A percentile compares a stretch with the other conserved stretches of the same genome.
Conservation (phyloP, 2,329 filamentous ascomycete species). For the Intubia oerlemansii region DNA sequence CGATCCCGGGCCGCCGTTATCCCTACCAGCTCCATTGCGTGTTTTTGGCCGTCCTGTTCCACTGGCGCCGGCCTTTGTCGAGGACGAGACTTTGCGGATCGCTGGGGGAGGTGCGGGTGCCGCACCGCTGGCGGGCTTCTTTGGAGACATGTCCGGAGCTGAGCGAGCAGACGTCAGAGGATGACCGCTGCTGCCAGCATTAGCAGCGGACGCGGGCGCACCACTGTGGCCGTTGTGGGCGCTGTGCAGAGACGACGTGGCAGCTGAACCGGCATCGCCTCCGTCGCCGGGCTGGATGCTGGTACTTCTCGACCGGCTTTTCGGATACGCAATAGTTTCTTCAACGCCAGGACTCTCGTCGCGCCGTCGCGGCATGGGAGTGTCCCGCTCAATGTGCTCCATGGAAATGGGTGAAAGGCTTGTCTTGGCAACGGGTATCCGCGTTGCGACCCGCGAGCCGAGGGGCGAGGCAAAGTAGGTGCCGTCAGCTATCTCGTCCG, state of each 20-base stretch:
- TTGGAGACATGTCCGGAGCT: conserved; percentile 29
- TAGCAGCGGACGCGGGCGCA: too few relatives aligned
- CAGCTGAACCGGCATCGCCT: too few relatives aligned
- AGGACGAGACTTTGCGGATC: conserved; percentile 21
- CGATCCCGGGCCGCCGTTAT: conserved; percentile 21
- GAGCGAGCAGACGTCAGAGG: too few relatives aligned
- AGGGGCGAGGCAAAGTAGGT: conserved; percentile 31
- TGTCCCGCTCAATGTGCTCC: conserved; percentile 54
- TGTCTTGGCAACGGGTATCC: conserved; percentile 67
- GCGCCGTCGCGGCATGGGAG: conserved; percentile 39
- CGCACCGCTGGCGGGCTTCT: conserved; percentile 21
- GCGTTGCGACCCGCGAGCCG: conserved; percentile 42
- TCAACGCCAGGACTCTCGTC: conserved; percentile 30
- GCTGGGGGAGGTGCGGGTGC: not conserved
- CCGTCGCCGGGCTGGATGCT: conserved; percentile 23
- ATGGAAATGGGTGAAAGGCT: conserved; percentile 58
- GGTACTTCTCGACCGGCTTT: conserved; percentile 47
- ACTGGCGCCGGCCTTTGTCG: conserved; percentile 16
- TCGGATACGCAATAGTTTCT: conserved; percentile 35
- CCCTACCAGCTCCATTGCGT: too few relatives aligned
- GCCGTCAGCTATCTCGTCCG: conserved; percentile 54
- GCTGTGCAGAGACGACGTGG: too few relatives aligned
- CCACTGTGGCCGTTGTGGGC: too few relatives aligned
- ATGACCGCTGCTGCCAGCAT: too few relatives aligned
- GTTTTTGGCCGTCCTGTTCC: conserved; percentile 31